Conservation (phyloP, 2,329 filamentous ascomycete species). For the Coniochaeta sp. region DNA sequence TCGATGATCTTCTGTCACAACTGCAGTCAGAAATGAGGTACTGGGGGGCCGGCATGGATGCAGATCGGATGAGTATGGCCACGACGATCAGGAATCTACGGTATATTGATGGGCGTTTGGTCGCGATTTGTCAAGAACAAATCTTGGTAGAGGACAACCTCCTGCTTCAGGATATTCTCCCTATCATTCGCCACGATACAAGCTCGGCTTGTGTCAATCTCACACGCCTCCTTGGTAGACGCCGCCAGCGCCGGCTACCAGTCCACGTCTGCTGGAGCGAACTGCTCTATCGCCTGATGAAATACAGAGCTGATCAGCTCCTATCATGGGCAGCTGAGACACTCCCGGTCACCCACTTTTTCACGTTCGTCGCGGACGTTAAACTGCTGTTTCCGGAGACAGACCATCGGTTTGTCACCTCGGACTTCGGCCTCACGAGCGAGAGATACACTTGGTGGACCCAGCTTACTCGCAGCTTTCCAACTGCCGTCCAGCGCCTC, state of each 20-base stretch:
- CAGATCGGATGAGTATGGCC: conserved; percentile 12
- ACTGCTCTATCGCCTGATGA: conserved; percentile 9
- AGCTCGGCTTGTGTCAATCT: conserved; percentile 9
- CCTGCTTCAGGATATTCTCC: conserved; percentile 9
- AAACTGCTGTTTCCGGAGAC: conserved; percentile 4
- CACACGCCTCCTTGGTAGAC: conserved; percentile 11
- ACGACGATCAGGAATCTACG: conserved; percentile 6
- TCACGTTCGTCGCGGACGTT: conserved; percentile 12
- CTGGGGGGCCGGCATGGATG: conserved; percentile 7
- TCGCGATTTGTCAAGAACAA: conserved; percentile 8
- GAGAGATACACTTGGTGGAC: conserved; percentile 8
- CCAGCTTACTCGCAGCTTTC: conserved; percentile 2
- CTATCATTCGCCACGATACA: conserved; percentile 8
- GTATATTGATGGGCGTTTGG: conserved; percentile 7
- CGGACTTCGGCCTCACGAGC: conserved; percentile 7
- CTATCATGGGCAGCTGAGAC: conserved; percentile 12
- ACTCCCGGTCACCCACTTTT: conserved; percentile 8
- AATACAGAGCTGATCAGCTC: conserved; percentile 6
- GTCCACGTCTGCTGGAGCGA: conserved; percentile 12
- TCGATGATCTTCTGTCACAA: not conserved
- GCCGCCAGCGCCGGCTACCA: conserved; percentile 5
- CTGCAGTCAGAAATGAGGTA: conserved; percentile 7
- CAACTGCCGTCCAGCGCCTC: conserved; percentile 2
- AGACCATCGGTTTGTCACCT: not conserved
- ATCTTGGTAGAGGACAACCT: conserved; percentile 12